Conservation (phyloP, 106 monocot species). For the Dioscorea alata region DNA sequence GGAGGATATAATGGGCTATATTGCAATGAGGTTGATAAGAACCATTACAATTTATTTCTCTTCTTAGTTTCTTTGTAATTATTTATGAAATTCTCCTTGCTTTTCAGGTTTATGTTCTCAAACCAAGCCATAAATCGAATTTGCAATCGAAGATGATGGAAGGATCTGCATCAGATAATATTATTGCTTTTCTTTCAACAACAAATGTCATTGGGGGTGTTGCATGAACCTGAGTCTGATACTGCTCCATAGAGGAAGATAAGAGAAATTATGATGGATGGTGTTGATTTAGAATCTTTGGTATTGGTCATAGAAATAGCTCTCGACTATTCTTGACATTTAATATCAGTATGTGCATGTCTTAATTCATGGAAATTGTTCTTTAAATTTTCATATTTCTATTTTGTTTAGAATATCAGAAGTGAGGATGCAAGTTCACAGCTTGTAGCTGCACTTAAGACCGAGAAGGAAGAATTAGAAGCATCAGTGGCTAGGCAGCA, state of each 20-base stretch:
- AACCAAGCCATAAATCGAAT: slow-evolving; percentile 57
- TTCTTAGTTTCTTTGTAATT: neutral
- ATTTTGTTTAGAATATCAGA: slow-evolving; percentile 30
- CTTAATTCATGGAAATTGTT: neutral
- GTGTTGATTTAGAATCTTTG: slow-evolving; percentile 29
- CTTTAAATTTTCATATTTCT: neutral
- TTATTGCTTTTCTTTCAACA: slow-evolving; percentile 25
- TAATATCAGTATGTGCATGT: neutral
- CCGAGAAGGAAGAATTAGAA: too few species aligned
- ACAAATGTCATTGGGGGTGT: slow-evolving; percentile 28
- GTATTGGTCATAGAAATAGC: slow-evolving; percentile 12
- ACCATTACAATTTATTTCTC: neutral
- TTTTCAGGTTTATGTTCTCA: slow-evolving; percentile 67
- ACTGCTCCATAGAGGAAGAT: slow-evolving; percentile 48
- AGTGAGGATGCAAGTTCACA: slow-evolving; percentile 32
- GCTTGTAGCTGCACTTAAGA: slow-evolving; percentile 32
- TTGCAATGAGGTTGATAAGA: slow-evolving; percentile 67
- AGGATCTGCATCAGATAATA: slow-evolving; percentile 11
- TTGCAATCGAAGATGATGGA: slow-evolving; percentile 29
- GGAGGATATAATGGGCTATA: slow-evolving; percentile 96
- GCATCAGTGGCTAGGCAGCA: too few species aligned
- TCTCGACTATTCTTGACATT: neutral
- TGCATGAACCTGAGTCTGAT: slow-evolving; percentile 58
- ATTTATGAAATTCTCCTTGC: neutral
- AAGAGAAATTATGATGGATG: slow-evolving; percentile 56